Conservation (phyloP, 2,329 filamentous ascomycete species). For the Botrytis hyacinthi region DNA sequence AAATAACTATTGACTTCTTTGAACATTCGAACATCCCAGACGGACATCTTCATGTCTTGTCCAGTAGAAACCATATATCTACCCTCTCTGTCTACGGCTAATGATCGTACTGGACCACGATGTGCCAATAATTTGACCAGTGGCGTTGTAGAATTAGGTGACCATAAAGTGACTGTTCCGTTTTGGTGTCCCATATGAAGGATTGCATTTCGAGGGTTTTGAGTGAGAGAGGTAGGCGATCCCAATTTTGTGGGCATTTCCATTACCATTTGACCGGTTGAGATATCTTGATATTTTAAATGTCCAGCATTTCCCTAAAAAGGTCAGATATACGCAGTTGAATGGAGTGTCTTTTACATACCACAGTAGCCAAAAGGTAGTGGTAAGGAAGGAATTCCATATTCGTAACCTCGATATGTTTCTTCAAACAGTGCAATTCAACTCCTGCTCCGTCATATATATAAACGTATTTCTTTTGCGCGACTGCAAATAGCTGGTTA, state of each 20-base stretch:
- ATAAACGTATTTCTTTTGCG: slow-evolving; percentile 95
- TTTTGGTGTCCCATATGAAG: slow-evolving; percentile 93
- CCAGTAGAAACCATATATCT: slow-evolving; percentile 94
- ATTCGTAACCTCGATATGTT: slow-evolving; percentile 86
- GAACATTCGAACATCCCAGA: slow-evolving; percentile 95
- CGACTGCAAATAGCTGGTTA: slow-evolving; percentile 89
- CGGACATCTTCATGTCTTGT: slow-evolving; percentile 86
- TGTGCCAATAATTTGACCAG: slow-evolving; percentile 91
- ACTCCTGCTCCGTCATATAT: slow-evolving; percentile 92
- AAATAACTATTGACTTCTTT: slow-evolving; percentile 89
- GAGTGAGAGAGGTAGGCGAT: slow-evolving; percentile 75
- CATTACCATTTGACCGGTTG: slow-evolving; percentile 82
- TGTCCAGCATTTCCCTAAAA: slow-evolving; percentile 71
- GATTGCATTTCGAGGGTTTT: slow-evolving; percentile 91
- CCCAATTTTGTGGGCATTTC: slow-evolving; percentile 85
- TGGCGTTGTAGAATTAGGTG: slow-evolving; percentile 81
- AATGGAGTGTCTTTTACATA: slow-evolving; percentile 45
- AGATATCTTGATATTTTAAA: slow-evolving; percentile 92
- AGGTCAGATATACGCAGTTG: slow-evolving; percentile 24
- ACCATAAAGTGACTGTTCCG: slow-evolving; percentile 92
- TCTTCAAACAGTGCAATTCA: slow-evolving; percentile 86
- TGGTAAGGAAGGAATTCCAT: slow-evolving; percentile 97
- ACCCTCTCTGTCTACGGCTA: slow-evolving; percentile 85
- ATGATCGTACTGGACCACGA: slow-evolving; percentile 78
- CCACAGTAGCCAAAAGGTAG: slow-evolving; percentile 84